Conservation (phyloP, 352 stramenopile genomes). For the Phytophthora citricola region DNA sequence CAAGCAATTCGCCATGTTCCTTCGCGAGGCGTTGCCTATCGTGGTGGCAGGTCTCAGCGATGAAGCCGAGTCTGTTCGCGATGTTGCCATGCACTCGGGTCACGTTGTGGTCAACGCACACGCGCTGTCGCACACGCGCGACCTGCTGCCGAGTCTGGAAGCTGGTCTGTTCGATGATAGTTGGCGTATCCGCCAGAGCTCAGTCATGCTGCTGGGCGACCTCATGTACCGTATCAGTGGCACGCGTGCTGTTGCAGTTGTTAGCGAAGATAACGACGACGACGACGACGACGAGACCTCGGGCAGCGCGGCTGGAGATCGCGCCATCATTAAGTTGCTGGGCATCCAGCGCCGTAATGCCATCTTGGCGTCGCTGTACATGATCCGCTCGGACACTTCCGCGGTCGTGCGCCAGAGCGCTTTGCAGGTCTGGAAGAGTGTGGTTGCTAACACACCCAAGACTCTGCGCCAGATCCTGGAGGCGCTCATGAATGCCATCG, state of each 20-base stretch:
- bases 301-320: conserved; percentile 82
- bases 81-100: conserved; percentile 97
- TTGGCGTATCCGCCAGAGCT: conserved; percentile 98
- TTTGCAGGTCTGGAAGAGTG: conserved; percentile 99
- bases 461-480: conserved; percentile 98
- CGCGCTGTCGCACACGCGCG: conserved; percentile 96
- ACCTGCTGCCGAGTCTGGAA: conserved; percentile 97
- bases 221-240: conserved; percentile 98
- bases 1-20: conserved; percentile 93
- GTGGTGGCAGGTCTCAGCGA: conserved; percentile 98
- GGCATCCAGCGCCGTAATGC: conserved; percentile 94
- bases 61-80: conserved; percentile 97
- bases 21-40: conserved; percentile 95
- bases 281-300: conserved; percentile 89
- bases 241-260: conserved; percentile 88
- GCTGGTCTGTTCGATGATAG: conserved; percentile 97
- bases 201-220: conserved; percentile 95
- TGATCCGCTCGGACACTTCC: conserved; percentile 97
- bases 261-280: conserved; percentile 53
- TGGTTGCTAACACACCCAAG: conserved; percentile 97
- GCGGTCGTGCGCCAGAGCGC: conserved; percentile 96
- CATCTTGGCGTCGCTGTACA: conserved; percentile 98
- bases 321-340: conserved; percentile 91
- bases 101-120: conserved; percentile 98
- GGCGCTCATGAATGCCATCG: conserved; percentile 96